A percentile compares a stretch with the other conserved stretches of the same genome.
Evolutionary conservation across 768 basidiomycete genomes (phyloP).

Genomic region (Collybia nuda): DNA sequence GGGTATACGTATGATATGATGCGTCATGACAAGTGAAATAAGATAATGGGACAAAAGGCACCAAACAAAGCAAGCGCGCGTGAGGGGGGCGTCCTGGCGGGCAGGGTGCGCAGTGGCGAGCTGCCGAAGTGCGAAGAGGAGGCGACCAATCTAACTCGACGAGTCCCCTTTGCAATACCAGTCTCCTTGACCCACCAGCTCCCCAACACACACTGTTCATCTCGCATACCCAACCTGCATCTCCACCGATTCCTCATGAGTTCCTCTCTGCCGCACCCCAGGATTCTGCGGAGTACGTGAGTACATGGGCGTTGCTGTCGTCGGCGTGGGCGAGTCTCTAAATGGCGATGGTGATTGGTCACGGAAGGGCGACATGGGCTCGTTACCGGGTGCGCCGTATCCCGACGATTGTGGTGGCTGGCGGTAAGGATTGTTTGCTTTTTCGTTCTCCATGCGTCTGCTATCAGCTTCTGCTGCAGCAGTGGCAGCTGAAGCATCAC

Average conservation of each 20-base stretch:
- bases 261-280: constrained; percentile 19
- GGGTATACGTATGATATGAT: no score
- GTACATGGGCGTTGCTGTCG: constrained; percentile 19
- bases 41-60: no score
- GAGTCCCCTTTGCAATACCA: no score
- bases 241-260: constrained; percentile 30
- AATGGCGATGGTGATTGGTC: constrained; percentile 27
- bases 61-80: no score
- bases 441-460: constrained; percentile 25
- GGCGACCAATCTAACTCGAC: no score
- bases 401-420: constrained; percentile 16
- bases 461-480: constrained; percentile 51
- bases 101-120: no score
- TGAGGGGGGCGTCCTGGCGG: no score
- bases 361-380: constrained; percentile 23
- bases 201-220: constrained; percentile 9
- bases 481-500: constrained; percentile 77
- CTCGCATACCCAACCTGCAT: constrained; percentile 37
- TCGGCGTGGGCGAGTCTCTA: constrained; percentile 16
- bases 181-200: no score
- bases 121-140: no score
- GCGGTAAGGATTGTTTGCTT: constrained; percentile 27
- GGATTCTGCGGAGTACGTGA: constrained; percentile 11
- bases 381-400: constrained; percentile 6
- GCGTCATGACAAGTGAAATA: no score